Evolutionary conservation across 2,329 filamentous ascomycete genomes (phyloP).

Genomic region (Mariannaea elegans): DNA sequence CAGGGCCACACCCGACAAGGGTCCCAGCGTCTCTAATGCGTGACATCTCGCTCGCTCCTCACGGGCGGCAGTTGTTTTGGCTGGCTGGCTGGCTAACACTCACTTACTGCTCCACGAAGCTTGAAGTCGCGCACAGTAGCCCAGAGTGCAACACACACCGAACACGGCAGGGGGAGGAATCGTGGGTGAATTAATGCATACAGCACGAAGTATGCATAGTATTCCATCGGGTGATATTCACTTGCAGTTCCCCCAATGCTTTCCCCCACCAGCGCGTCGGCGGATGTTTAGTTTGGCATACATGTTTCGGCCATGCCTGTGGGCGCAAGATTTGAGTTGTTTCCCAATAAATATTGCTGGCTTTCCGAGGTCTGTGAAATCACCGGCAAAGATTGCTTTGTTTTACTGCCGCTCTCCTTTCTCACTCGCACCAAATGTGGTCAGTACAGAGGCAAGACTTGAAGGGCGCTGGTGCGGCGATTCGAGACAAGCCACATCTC

Average conservation of each 20-base stretch:
- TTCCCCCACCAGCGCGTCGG: neutral
- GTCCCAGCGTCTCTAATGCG: slow-evolving; percentile 23
- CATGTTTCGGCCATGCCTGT: neutral
- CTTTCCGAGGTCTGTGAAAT: slow-evolving; percentile 13
- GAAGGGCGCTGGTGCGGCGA: slow-evolving; percentile 8
- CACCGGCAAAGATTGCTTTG: slow-evolving; percentile 3
- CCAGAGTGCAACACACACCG: neutral
- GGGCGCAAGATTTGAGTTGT: neutral
- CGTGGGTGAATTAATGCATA: slow-evolving; percentile 11
- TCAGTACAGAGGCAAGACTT: slow-evolving; percentile 2
- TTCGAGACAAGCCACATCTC: slow-evolving; percentile 19
- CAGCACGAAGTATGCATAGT: neutral
- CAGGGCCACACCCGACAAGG: neutral
- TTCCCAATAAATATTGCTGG: slow-evolving; percentile 12
- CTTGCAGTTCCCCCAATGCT: neutral
- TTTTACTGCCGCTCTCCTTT: slow-evolving; percentile 1
- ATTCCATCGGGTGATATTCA: slow-evolving; percentile 9
- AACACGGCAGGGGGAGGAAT: neutral
- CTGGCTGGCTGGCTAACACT: slow-evolving; percentile 3
- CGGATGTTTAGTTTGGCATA: neutral
- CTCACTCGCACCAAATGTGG: neutral
- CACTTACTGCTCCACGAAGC: slow-evolving; percentile 14
- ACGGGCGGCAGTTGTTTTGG: slow-evolving; percentile 21
- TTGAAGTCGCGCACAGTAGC: slow-evolving; percentile 6
- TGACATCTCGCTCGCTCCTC: slow-evolving; percentile 20